Evolutionary conservation across 306 rosid genomes (phyloP).

Genomic region (Glycine latifolia): DNA sequence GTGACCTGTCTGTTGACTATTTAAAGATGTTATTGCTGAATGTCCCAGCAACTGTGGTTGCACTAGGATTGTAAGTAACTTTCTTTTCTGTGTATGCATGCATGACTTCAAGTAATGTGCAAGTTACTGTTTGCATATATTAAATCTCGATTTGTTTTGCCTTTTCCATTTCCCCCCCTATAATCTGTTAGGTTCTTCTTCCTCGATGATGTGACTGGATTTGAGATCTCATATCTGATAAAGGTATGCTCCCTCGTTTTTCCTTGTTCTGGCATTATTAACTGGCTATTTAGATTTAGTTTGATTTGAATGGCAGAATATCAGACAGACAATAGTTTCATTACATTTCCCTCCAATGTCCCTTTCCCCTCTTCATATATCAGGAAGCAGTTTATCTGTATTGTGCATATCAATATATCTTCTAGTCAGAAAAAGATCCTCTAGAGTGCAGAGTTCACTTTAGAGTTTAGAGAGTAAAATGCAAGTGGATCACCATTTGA

Average conservation of each 20-base stretch:
- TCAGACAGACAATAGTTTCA: conserved; percentile 24
- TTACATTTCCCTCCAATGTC: conserved; percentile 18
- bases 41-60: conserved; percentile 90
- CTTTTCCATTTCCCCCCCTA: conserved; percentile 4
- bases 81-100: not conserved
- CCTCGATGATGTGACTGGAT: conserved; percentile 91
- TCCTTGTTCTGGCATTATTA: conserved; percentile 32
- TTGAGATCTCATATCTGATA: conserved; percentile 79
- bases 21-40: conserved; percentile 86
- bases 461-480: not conserved
- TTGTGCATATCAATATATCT: not conserved
- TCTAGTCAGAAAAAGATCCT: not conserved
- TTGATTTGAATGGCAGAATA: conserved; percentile 22
- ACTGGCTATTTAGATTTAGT: conserved; percentile 21
- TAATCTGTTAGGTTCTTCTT: conserved; percentile 82
- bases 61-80: conserved; percentile 80
- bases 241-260: conserved; percentile 58
- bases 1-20: conserved; percentile 89
- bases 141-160: conserved; percentile 3
- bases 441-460: conserved; percentile 6
- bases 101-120: not conserved
- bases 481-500: not conserved
- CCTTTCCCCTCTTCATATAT: conserved; percentile 3
- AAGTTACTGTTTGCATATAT: conserved; percentile 16
- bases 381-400: conserved; percentile 14